Evolutionary conservation across 108 stramenopile species (phyloP).

Genomic region (Hondaea fermentalgiana): DNA sequence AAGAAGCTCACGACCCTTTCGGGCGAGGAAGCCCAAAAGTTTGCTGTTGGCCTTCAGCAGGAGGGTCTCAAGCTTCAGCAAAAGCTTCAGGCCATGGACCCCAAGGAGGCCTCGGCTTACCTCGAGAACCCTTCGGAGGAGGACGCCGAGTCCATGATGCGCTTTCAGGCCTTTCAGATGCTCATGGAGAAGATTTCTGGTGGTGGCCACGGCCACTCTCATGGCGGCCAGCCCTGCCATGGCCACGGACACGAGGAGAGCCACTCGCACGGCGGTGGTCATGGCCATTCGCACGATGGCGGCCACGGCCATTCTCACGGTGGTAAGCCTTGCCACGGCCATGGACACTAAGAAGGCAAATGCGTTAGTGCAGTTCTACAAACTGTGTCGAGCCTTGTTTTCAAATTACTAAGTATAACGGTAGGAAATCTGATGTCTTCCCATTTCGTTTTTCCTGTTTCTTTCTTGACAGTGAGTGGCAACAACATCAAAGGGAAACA

Average conservation of each 20-base stretch:
- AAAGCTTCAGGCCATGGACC: neutral
- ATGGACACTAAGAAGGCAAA: neutral
- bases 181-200: neutral
- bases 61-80: neutral
- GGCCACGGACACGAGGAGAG: neutral
- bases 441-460: too few species aligned
- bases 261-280: neutral
- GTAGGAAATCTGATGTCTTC: too few species aligned
- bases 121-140: neutral
- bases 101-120: neutral
- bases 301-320: neutral
- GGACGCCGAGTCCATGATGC: neutral
- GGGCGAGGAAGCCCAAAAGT: neutral
- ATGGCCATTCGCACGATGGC: neutral
- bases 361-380: too few species aligned
- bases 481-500: too few species aligned
- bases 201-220: neutral
- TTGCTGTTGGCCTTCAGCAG: neutral
- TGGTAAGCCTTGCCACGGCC: slow-evolving; percentile 15
- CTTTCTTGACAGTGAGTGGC: too few species aligned
- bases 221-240: neutral
- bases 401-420: too few species aligned
- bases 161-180: neutral
- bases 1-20: neutral
- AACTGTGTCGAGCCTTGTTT: too few species aligned